phyloP scores from a whole-genome alignment of 2,329 filamentous ascomycete genomes.

The Tolypocladium paradoxum region DNA sequence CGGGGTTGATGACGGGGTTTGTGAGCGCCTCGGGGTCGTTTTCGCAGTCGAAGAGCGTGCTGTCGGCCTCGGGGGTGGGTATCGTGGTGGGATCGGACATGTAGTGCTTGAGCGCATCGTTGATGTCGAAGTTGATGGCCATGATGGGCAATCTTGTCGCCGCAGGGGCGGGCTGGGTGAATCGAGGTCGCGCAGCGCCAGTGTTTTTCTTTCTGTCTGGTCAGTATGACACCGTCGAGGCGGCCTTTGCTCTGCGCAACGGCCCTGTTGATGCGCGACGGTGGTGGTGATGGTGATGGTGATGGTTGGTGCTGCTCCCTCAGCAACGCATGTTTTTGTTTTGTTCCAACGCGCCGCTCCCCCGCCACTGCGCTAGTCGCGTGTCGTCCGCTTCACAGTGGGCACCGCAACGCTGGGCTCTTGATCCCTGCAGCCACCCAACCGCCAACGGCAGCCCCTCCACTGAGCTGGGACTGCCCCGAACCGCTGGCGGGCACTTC shows the following conservation, averaged over 20 bases:
- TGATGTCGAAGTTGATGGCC: constrained; percentile 85
- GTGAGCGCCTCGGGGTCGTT: constrained; percentile 79
- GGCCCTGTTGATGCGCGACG: constrained; percentile 2
- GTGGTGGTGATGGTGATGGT: constrained; percentile 6
- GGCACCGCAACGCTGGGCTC: background rate
- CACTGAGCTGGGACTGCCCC: background rate
- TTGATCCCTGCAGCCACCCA: constrained; percentile 11
- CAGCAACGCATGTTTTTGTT: constrained; percentile 20
- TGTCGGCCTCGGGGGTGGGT: constrained; percentile 74
- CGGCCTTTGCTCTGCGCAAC: too few relatives aligned
- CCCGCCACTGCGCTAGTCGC: constrained; percentile 9
- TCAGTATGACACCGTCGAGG: too few relatives aligned
- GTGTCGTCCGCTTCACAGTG: background rate
- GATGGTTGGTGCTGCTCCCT: constrained; percentile 7
- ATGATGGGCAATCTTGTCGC: constrained; percentile 31
- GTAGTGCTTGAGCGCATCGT: constrained; percentile 92
- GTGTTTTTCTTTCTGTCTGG: background rate
- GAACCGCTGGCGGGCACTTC: background rate
- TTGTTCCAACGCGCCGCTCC: constrained; percentile 17
- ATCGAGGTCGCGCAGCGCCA: background rate
- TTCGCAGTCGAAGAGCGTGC: constrained; percentile 80
- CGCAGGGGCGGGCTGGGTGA: constrained; percentile 5
- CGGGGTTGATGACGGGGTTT: constrained; percentile 66
- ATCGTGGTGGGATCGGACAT: constrained; percentile 84
- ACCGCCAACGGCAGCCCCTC: background rate